Base-by-base conservation (phyloP, 2,329 filamentous ascomycete species). In the Penicillium sp. region DNA sequence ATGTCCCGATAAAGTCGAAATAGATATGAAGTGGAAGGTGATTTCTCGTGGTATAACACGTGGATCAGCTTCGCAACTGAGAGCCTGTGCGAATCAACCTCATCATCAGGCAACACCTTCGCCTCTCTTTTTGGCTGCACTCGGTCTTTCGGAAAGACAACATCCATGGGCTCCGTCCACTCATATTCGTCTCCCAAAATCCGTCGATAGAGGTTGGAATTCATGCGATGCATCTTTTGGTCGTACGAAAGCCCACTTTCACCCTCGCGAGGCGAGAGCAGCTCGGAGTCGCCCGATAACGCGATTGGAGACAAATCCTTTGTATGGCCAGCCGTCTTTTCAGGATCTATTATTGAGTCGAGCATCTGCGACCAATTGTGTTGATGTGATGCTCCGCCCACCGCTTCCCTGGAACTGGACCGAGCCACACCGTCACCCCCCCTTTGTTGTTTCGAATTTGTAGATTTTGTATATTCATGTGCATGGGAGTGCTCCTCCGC, bases 1-100 rank as follows among this genome's bases (percentile, higher is more conserved):
- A 88, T 75, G 15, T 73, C 69, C 62, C 78, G 77, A 71, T 87
- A 89, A 0, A 80, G 74, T 14, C 78, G 71, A 69, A 82, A 88
- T 5, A 88, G 69, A 11, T 78, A 74, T 51, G 82, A 76, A 58
- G 82, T 82, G 4, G 78, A 75, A 39, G 55, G 47, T 10, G 78
- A 76, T 17, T 74, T 68, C 39, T 79, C 74, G 58, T 82, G 73
- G 48, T 74, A 63, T 43, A 86, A 69, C 37, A 82, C 68, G 53
- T 76, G 73, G 22, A 80, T 62, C 47, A 81, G 72, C 17, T 67
- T 66, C 57, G 77, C 70, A 55, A 78, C 73, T 12, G 69, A 69
- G 14, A 66, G 70, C 51, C 77, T 70, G 20, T 78, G 76, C 22
- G 73, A 65, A 35, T 67, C 69, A 55, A 76, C 71, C 7, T 66